phyloP scores from a whole-genome alignment of 2,329 filamentous ascomycete genomes.

The Incumbomyces delicatus region DNA sequence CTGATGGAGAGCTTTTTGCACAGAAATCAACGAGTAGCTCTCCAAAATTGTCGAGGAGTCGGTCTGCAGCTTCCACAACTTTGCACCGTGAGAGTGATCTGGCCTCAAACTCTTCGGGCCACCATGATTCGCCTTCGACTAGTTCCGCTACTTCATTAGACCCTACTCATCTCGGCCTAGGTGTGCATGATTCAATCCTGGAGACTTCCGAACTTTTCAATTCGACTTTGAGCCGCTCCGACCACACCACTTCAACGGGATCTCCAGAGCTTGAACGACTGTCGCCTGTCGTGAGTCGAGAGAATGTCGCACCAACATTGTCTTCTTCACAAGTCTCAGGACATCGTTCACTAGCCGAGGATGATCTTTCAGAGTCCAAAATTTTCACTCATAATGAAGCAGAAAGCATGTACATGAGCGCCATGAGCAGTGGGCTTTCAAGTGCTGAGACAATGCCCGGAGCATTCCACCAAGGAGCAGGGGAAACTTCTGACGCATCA shows the following conservation, averaged over 20 bases:
- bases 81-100: too few species aligned
- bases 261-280: neutral
- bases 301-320: neutral
- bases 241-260: neutral
- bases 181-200: slow-evolving; percentile 3
- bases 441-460: neutral
- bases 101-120: neutral
- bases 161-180: neutral
- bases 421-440: slow-evolving; percentile 35
- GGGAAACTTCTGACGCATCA: too few species aligned
- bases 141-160: slow-evolving; percentile 2
- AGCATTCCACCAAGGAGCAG: slow-evolving; percentile 16
- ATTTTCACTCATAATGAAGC: slow-evolving; percentile 41
- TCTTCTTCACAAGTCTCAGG: neutral
- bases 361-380: slow-evolving; percentile 37
- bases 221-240: neutral
- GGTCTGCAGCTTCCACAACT: slow-evolving; percentile 2
- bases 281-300: neutral
- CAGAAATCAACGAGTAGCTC: slow-evolving; percentile 14
- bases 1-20: slow-evolving; percentile 15
- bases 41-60: slow-evolving; percentile 13
- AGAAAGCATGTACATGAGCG: slow-evolving; percentile 47
- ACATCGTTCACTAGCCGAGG: slow-evolving; percentile 5
- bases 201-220: slow-evolving; percentile 4
- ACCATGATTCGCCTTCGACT: neutral